Evolutionary conservation across 1,139 yeast species (phyloP).

Genomic region (Scheffersomyces parashehatae): DNA sequence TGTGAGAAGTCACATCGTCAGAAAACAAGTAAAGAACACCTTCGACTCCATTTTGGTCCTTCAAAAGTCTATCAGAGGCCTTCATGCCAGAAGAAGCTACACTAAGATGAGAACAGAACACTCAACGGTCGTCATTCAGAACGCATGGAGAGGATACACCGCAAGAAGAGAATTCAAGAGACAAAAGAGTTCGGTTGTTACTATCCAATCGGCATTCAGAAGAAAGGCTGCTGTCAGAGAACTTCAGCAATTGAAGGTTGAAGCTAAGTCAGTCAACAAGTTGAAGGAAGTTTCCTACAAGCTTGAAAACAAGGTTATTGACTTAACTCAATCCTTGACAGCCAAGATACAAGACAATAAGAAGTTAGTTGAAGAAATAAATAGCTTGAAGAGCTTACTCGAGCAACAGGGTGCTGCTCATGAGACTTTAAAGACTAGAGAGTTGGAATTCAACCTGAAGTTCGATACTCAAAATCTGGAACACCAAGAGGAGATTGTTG

Average conservation of each 20-base stretch:
- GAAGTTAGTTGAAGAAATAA: constrained; percentile 63
- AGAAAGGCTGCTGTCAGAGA: constrained; percentile 71
- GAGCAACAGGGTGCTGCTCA: constrained; percentile 61
- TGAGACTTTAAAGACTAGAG: constrained; percentile 56
- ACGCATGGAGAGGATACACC: constrained; percentile 57
- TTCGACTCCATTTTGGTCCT: constrained; percentile 54
- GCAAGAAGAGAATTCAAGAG: constrained; percentile 49
- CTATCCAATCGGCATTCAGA: constrained; percentile 78
- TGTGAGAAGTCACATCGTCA: constrained; percentile 63
- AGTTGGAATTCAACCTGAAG: constrained; percentile 51
- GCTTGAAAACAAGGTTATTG: constrained; percentile 93
- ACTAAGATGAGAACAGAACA: constrained; percentile 49
- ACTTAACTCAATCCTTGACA: constrained; percentile 82
- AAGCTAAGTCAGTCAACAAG: constrained; percentile 89
- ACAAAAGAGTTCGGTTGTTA: constrained; percentile 55
- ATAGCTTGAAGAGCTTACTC: constrained; percentile 52
- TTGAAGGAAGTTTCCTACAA: constrained; percentile 89
- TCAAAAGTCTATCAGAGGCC: constrained; percentile 73
- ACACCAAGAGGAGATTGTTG: constrained; percentile 52
- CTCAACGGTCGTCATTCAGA: constrained; percentile 75
- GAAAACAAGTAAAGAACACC: constrained; percentile 46
- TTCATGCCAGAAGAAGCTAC: constrained; percentile 53
- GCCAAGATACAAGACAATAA: constrained; percentile 79
- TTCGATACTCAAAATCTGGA: constrained; percentile 45
- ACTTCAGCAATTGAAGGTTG: constrained; percentile 64